Conservation (phyloP, 371 early-diverging fungal species). For the Circinella umbellata region DNA sequence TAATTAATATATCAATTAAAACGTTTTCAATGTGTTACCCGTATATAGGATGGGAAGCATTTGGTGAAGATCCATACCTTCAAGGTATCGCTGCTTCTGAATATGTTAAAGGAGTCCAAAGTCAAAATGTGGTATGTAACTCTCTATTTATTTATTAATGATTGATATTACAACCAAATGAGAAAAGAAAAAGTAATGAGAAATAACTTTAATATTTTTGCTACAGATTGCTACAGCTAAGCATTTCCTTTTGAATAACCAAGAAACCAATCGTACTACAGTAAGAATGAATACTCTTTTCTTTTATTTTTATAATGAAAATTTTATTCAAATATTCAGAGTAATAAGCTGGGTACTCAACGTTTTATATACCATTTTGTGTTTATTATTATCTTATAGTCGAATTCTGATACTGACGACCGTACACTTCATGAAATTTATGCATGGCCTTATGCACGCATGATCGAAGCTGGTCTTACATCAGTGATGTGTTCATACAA, state of each 20-base stretch:
- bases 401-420: constrained; percentile 39
- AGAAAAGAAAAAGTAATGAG: no score
- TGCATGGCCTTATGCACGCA: constrained; percentile 50
- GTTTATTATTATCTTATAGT: constrained; percentile 16
- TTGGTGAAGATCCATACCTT: constrained; percentile 69
- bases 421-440: constrained; percentile 61
- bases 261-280: constrained; percentile 38
- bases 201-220: no score
- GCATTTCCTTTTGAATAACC: constrained; percentile 58
- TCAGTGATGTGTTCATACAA: constrained; percentile 68
- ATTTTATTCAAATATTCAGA: no score
- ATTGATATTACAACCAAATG: no score
- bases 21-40: no score
- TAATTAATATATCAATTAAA: no score
- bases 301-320: no score
- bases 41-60: constrained; percentile 68
- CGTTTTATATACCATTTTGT: neutral
- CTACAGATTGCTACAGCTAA: constrained; percentile 65
- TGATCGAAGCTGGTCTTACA: constrained; percentile 52
- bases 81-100: constrained; percentile 37
- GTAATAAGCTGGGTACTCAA: no score
- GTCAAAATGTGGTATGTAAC: constrained; percentile 46
- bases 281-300: neutral
- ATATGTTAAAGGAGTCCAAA: constrained; percentile 44
- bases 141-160: no score